Percentiles rank a stretch among this genome's conserved stretches.
Conservation (phyloP, 1,284 basidiomycete species). For the Stygiomarasmius scandens region DNA sequence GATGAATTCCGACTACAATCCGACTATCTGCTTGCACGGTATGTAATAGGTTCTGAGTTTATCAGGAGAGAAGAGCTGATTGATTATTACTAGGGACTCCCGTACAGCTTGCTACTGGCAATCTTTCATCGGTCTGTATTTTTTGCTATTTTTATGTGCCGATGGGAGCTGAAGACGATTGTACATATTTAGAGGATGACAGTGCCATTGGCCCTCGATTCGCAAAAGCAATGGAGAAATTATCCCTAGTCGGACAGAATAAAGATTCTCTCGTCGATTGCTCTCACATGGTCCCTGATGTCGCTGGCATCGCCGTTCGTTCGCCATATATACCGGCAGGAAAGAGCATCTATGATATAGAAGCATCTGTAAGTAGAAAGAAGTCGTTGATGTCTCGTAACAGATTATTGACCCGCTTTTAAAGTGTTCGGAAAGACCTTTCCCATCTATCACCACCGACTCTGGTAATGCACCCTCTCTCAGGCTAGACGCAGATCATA, state of each 20-base stretch:
- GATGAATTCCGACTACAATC: constrained; percentile 34
- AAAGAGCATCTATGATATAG: background rate
- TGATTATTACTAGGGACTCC: background rate
- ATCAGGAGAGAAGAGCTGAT: background rate
- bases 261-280: background rate
- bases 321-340: background rate
- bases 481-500: background rate
- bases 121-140: background rate
- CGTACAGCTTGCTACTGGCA: constrained; percentile 3
- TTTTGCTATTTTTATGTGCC: background rate
- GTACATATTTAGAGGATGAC: background rate
- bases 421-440: background rate
- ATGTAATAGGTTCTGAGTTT: background rate
- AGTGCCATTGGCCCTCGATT: background rate
- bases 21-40: constrained; percentile 29
- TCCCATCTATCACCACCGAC: background rate
- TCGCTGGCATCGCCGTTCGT: background rate
- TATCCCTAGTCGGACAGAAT: background rate
- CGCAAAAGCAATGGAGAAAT: constrained; percentile 1
- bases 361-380: background rate
- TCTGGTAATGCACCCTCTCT: background rate
- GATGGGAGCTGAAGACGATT: background rate
- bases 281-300: constrained; percentile 1
- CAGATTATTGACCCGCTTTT: background rate
- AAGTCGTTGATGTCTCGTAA: background rate